Base-by-base conservation (phyloP, 2,329 filamentous ascomycete genomes). In the Ascochyta viciae-villosae region DNA sequence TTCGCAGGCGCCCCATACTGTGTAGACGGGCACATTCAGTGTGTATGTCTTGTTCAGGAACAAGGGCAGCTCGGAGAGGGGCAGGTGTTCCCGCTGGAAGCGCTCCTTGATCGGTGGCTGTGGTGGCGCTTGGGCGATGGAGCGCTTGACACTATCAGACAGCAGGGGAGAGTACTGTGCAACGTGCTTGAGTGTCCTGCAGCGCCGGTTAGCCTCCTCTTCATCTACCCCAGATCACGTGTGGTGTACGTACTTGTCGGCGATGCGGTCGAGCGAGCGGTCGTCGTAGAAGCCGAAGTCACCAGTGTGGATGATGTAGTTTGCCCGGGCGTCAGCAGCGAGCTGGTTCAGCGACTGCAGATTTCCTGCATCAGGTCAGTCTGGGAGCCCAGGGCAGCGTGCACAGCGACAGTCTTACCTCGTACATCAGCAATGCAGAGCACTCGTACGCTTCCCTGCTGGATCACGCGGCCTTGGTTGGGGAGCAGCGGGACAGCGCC, bases 201-300 rank as follows among this genome's bases (percentile, higher is more conserved):
- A 19, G 19, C 61, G 46, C 35, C 46, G 12, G 57, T 65, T 56
- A 69, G 62, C 51, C 54, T 55, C 22, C 45, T 54, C 45, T 33
- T 58, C 19, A 37, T n/a, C 22, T n/a, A 26, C 15, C 23, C 39
- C 34, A 27, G 38, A 35, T 19, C 29, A 27, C 19, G 35, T 42
- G 27, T 34, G 38, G 38, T 35, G 19, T 34, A 81, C 88, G 82
- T 80, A 96, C 92, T 99, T 99, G 78, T 99, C 95, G 37, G 95
- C 95, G 81, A 99, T 98, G 72, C 95, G 89, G 72, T 98, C 94
- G 65, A 99, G 82, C 33, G 95, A 99, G 50, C 89, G 91, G 70
- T 96, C 90, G 77, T 99, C 95, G 81, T 99, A 99, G 81, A 99
- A 99, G 61, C 95, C 95, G 76, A 99, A 99, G 77, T 99, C 95